Evolutionary conservation across 208 protist species (phyloP).

Genomic region (Trypanosoma rangeli): DNA sequence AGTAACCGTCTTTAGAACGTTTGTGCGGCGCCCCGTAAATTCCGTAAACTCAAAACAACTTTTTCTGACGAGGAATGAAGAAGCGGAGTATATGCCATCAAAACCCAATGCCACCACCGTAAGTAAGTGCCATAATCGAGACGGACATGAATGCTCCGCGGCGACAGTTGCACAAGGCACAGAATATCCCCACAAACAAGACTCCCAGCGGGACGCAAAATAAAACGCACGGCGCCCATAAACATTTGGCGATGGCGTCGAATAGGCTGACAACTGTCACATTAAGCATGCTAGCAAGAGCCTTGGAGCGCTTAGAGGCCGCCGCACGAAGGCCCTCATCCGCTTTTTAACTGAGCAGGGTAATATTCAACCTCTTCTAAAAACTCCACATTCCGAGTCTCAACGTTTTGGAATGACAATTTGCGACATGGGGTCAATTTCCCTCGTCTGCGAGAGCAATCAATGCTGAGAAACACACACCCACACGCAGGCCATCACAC

Average conservation of each 20-base stretch:
- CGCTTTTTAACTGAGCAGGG: neutral
- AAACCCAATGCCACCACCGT: slow-evolving; percentile 29
- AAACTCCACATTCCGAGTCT: neutral
- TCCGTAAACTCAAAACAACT: slow-evolving; percentile 40
- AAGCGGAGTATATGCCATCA: slow-evolving; percentile 23
- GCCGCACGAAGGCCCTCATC: neutral
- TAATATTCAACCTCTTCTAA: slow-evolving; percentile 7
- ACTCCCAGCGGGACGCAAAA: slow-evolving; percentile 24
- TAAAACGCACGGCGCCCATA: slow-evolving; percentile 34
- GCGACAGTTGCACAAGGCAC: slow-evolving; percentile 35
- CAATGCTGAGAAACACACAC: slow-evolving; percentile 3
- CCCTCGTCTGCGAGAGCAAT: slow-evolving; percentile 5
- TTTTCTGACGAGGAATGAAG: slow-evolving; percentile 26
- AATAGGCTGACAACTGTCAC: slow-evolving; percentile 8
- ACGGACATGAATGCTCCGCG: slow-evolving; percentile 31
- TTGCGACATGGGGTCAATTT: neutral
- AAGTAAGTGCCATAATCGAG: slow-evolving; percentile 32
- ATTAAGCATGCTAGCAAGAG: slow-evolving; percentile 23
- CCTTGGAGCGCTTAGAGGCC: neutral
- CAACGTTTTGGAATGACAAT: slow-evolving; percentile 6
- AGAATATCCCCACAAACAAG: slow-evolving; percentile 19
- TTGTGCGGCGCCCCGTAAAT: slow-evolving; percentile 24
- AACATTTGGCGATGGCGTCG: slow-evolving; percentile 6
- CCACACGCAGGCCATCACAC: slow-evolving; percentile 32
- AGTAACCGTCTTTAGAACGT: slow-evolving; percentile 25